Evolutionary conservation across 2,329 filamentous ascomycete species (phyloP).

Genomic region (Fusarium sp.): DNA sequence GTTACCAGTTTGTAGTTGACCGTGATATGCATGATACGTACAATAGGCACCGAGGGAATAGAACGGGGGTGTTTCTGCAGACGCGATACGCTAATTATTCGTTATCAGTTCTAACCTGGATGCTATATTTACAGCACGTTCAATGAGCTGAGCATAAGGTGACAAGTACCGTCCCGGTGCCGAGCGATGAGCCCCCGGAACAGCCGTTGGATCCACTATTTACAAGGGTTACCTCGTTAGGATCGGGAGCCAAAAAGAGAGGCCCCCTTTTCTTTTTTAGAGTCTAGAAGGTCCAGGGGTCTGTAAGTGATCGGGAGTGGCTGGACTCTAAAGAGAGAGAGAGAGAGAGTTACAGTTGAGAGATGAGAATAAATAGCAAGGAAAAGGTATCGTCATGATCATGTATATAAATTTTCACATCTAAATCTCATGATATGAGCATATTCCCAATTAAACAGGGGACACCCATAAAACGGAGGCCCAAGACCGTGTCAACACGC

Average conservation of each 20-base stretch:
- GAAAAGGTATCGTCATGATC: neutral
- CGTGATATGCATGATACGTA: too few relatives aligned
- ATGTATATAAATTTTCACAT: neutral
- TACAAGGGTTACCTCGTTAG: slow-evolving; percentile 9
- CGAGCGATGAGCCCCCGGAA: slow-evolving; percentile 44
- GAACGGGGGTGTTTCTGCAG: neutral
- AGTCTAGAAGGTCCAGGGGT: slow-evolving; percentile 1
- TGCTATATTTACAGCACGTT: slow-evolving; percentile 13
- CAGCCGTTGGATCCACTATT: slow-evolving; percentile 34
- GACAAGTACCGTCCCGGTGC: slow-evolving; percentile 48
- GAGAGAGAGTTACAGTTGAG: too few relatives aligned
- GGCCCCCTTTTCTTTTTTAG: slow-evolving; percentile 20
- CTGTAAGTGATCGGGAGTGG: slow-evolving; percentile 1
- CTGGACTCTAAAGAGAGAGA: too few relatives aligned
- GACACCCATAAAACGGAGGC: slow-evolving; percentile 15
- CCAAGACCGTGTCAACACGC: slow-evolving; percentile 20
- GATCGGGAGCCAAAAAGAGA: slow-evolving; percentile 19
- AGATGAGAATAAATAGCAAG: neutral
- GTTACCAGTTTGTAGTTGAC: too few relatives aligned
- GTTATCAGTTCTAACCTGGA: neutral
- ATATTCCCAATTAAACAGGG: too few relatives aligned
- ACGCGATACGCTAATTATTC: too few relatives aligned
- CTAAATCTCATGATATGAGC: too few relatives aligned
- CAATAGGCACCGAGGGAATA: too few relatives aligned
- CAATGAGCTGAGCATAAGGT: slow-evolving; percentile 44